Evolutionary conservation across 139 green algal species (phyloP).

Genomic region (Closterium sp.): DNA sequence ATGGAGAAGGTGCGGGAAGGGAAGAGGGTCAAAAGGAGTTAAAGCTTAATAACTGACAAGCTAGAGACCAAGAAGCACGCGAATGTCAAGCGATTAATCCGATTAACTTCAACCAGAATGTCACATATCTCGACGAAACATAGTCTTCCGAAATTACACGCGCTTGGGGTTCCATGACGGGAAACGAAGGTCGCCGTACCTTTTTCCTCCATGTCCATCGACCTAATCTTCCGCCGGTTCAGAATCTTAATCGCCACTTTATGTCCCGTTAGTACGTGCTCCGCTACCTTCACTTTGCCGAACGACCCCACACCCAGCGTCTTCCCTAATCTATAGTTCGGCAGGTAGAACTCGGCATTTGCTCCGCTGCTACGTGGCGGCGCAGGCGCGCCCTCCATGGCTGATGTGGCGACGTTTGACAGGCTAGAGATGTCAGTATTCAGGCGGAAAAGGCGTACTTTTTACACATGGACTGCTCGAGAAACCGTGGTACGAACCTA

Average conservation of each 20-base stretch:
- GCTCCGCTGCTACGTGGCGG: constrained; percentile 3
- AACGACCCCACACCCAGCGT: constrained; percentile 98
- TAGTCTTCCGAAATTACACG: too few species aligned
- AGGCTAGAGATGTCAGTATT: neutral
- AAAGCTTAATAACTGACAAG: neutral
- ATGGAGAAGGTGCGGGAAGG: neutral
- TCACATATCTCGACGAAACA: too few species aligned
- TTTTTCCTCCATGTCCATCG: constrained; percentile 99
- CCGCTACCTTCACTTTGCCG: constrained; percentile 90
- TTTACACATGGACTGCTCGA: neutral
- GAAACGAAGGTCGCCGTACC: constrained; percentile 24
- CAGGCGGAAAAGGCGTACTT: neutral
- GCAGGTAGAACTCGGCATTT: constrained; percentile 62
- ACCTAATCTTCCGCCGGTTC: constrained; percentile 97
- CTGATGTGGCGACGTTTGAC: neutral
- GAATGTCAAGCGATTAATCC: neutral
- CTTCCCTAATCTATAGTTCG: constrained; percentile 95
- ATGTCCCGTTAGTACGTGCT: constrained; percentile 95
- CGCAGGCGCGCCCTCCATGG: neutral
- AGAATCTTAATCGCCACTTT: constrained; percentile 99
- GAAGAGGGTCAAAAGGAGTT: neutral
- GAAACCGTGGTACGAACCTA: neutral
- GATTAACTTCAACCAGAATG: too few species aligned
- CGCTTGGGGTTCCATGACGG: neutral
- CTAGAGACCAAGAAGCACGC: neutral